Evolutionary conservation across 345 rosid genomes (phyloP).

Genomic region (Citrus australasica): DNA sequence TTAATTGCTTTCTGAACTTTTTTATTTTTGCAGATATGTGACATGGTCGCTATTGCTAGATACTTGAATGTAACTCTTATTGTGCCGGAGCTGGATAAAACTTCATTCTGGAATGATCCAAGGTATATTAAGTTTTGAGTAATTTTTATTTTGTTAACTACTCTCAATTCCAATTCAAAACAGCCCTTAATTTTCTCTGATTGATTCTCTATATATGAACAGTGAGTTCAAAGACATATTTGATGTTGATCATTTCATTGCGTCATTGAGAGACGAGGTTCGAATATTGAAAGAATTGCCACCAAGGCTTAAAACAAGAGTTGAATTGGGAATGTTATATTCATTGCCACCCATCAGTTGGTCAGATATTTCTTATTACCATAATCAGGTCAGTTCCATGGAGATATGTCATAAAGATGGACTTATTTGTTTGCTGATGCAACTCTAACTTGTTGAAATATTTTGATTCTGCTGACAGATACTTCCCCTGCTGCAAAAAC

Average conservation of each 20-base stretch:
- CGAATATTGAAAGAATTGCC: slow-evolving; percentile 83
- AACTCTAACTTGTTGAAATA: slow-evolving; percentile 15
- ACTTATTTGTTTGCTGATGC: not conserved
- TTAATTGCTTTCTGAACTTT: not conserved
- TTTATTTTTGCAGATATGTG: slow-evolving; percentile 73
- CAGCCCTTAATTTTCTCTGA: not conserved
- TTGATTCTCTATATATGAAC: slow-evolving; percentile 19
- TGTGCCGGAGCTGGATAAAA: slow-evolving; percentile 91
- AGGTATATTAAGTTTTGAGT: slow-evolving; percentile 39
- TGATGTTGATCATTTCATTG: slow-evolving; percentile 84
- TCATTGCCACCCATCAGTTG: slow-evolving; percentile 88
- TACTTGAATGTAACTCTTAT: slow-evolving; percentile 84
- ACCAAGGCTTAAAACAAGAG: slow-evolving; percentile 70
- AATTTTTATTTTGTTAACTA: not conserved
- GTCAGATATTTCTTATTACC: slow-evolving; percentile 88
- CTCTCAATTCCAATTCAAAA: slow-evolving; percentile 2
- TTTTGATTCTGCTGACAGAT: slow-evolving; percentile 45
- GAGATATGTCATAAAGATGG: not conserved
- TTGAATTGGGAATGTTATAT: slow-evolving; percentile 60
- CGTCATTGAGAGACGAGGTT: slow-evolving; percentile 88
- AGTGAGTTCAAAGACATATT: slow-evolving; percentile 96
- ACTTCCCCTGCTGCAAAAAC: slow-evolving; percentile 78
- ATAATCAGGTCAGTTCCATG: slow-evolving; percentile 50
- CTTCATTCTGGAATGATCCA: slow-evolving; percentile 96
- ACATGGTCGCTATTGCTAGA: slow-evolving; percentile 92